Evolutionary conservation across 495 filamentous ascomycete genomes (phyloP).

Genomic region (Xylaria venustula): DNA sequence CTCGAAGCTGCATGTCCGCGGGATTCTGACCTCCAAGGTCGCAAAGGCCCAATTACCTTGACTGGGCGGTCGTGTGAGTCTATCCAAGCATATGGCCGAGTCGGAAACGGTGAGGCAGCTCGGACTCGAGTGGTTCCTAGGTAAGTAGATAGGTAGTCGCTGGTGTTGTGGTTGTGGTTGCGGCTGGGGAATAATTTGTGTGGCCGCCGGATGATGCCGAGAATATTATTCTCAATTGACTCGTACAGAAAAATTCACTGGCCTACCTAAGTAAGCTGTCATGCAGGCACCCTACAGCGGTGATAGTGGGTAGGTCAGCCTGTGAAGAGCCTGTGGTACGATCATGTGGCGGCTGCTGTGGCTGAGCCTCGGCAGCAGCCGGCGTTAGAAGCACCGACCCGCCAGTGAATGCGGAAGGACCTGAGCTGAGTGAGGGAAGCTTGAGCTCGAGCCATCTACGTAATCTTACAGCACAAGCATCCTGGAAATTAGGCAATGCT

Average conservation of each 20-base stretch:
- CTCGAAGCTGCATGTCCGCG: slow-evolving; percentile 41
- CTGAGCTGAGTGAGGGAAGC: background rate
- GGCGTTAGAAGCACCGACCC: too few relatives aligned
- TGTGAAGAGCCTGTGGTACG: background rate
- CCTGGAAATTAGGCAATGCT: background rate
- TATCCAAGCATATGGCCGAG: slow-evolving; percentile 4
- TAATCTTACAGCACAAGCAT: too few relatives aligned
- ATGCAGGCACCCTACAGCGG: too few relatives aligned
- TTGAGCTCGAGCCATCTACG: slow-evolving; percentile 15
- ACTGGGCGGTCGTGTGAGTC: background rate
- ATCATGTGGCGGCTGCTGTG: too few relatives aligned
- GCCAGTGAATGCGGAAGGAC: background rate
- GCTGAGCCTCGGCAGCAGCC: slow-evolving; percentile 10
- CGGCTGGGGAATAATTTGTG: background rate
- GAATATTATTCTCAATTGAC: background rate
- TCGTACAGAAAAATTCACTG: background rate
- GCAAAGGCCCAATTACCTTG: slow-evolving; percentile 25
- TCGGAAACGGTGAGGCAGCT: background rate
- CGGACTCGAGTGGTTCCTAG: background rate
- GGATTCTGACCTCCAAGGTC: slow-evolving; percentile 4
- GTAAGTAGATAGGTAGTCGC: too few relatives aligned
- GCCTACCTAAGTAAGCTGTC: background rate
- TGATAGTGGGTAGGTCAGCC: background rate
- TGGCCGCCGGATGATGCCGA: slow-evolving; percentile 6
- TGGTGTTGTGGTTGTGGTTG: background rate